A percentile compares a stretch with the other conserved stretches of the same genome.
phyloP scores from a whole-genome alignment of 139 green algal genomes.

The Volvox reticuliferus region DNA sequence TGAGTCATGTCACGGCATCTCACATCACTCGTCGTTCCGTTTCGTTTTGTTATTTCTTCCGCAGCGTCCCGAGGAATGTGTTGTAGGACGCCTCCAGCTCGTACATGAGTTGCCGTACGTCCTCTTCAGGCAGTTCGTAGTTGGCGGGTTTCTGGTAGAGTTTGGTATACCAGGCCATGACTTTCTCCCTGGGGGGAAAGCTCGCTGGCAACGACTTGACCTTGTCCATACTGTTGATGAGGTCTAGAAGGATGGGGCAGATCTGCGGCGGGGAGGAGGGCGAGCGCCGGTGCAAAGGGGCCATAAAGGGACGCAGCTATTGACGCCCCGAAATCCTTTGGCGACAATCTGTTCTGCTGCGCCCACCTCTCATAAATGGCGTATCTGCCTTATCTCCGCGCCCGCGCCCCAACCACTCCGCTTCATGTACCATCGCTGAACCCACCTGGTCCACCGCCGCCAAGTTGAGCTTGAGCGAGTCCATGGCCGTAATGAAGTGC shows the following conservation, averaged over 20 bases:
- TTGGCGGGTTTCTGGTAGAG: slow-evolving; percentile 87
- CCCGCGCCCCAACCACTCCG: no score
- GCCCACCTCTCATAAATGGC: no score
- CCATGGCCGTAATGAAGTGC: slow-evolving; percentile 97
- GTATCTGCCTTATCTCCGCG: no score
- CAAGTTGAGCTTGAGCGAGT: slow-evolving; percentile 94
- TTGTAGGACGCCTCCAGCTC: slow-evolving; percentile 92
- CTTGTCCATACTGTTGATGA: slow-evolving; percentile 84
- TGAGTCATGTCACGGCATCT: no score
- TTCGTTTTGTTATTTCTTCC: slow-evolving; percentile 27
- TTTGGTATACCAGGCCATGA: slow-evolving; percentile 71
- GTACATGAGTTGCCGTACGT: slow-evolving; percentile 91
- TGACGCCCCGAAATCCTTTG: no score
- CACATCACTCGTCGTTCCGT: no score
- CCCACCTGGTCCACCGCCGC: slow-evolving; percentile 91
- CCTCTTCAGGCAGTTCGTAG: slow-evolving; percentile 86
- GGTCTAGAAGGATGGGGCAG: slow-evolving; percentile 88
- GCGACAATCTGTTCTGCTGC: no score
- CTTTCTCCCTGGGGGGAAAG: slow-evolving; percentile 83
- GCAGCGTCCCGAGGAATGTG: slow-evolving; percentile 75
- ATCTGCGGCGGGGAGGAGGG: slow-evolving; percentile 63
- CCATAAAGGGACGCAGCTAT: no score
- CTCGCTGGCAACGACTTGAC: slow-evolving; percentile 80
- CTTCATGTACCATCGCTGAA: no score
- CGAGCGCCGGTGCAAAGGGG: no score